A percentile compares a stretch with the other conserved stretches of the same genome.
phyloP scores from a whole-genome alignment of 2,329 filamentous ascomycete species.

The Didymella exigua region DNA sequence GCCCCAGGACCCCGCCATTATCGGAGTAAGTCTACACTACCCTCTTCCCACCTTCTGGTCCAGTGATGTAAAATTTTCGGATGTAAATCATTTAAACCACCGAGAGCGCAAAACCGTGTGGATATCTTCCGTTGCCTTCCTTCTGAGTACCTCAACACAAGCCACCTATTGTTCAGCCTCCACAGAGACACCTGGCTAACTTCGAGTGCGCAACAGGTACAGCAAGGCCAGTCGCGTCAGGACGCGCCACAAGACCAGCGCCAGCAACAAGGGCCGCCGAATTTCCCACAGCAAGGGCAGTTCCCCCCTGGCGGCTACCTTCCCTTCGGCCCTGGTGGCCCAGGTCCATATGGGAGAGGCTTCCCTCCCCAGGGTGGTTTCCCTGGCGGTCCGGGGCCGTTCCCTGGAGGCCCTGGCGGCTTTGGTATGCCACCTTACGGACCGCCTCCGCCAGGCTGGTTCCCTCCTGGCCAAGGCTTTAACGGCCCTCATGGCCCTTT shows the following conservation, averaged over 20 bases:
- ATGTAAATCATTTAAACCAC: constrained; percentile 89
- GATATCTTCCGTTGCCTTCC: constrained; percentile 99
- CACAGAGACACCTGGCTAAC: constrained; percentile 30
- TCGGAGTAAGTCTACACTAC: constrained; percentile 76
- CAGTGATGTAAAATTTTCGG: constrained; percentile 94
- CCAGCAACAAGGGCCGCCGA: constrained; percentile 47
- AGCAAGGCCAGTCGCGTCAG: constrained; percentile 35
- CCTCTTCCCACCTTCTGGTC: constrained; percentile 37
- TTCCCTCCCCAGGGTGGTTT: constrained; percentile 56
- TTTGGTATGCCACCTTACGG: constrained; percentile 76
- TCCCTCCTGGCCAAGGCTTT: constrained; percentile 76
- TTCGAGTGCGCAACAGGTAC: constrained; percentile 36
- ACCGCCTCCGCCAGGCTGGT: constrained; percentile 72
- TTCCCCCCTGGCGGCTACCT: constrained; percentile 51
- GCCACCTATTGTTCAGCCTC: constrained; percentile 10
- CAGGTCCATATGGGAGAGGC: constrained; percentile 48
- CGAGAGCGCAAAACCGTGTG: constrained; percentile 96
- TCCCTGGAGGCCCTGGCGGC: constrained; percentile 60
- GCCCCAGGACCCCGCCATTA: constrained; percentile 93
- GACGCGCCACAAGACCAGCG: constrained; percentile 32
- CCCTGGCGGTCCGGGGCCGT: constrained; percentile 49
- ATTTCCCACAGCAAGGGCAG: constrained; percentile 49
- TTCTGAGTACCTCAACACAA: constrained; percentile 71
- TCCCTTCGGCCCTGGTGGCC: constrained; percentile 49
- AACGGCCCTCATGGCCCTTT: constrained; percentile 71